A percentile compares a stretch with the other conserved stretches of the same genome.
These are phyloP conservation scores for Luzula sylvatica DNA, from an alignment of 176 grass and related monocot genomes.

Conservation along the genomic window DNA sequence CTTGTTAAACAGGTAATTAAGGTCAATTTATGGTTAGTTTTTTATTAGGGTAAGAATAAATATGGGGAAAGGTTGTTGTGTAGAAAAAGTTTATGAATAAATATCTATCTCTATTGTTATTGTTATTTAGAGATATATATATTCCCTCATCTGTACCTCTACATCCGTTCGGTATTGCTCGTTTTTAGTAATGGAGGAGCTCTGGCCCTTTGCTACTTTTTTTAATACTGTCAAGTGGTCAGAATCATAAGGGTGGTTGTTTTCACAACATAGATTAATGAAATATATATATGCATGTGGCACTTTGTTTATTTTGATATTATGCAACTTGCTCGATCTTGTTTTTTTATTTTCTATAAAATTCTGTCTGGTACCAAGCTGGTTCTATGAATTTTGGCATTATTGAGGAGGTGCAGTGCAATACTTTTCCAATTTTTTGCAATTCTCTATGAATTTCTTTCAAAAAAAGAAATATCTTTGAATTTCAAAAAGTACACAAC, in stretches of 20 bases:
- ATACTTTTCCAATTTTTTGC: neutral
- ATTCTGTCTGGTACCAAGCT: neutral
- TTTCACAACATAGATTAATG: constrained; percentile 1
- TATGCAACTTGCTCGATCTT: constrained; percentile 5
- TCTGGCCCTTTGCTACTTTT: constrained; percentile 11
- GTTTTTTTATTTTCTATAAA: constrained; percentile 6
- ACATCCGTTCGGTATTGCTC: constrained; percentile 15
- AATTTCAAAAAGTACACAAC: neutral
- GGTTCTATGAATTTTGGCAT: neutral
- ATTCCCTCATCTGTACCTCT: neutral
- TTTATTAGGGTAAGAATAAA: constrained; percentile 19
- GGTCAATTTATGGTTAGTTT: constrained; percentile 12
- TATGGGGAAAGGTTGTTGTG: constrained; percentile 4
- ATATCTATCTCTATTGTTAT: constrained; percentile 4
- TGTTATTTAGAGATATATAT: neutral
- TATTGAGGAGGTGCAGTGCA: neutral
- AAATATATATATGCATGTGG: constrained; percentile 14
- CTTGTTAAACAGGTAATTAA: constrained; percentile 21
- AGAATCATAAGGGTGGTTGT: constrained; percentile 6
- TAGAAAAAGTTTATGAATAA: no score
- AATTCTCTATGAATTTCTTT: neutral
- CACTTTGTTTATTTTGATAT: constrained; percentile 3
- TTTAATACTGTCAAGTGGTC: constrained; percentile 16
- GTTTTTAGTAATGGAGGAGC: constrained; percentile 22
- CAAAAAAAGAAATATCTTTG: no score